A percentile compares a stretch with the other conserved stretches of the same genome.
phyloP scores from a whole-genome alignment of 108 stramenopile species.

The Pseudonitzschia multiseries region DNA sequence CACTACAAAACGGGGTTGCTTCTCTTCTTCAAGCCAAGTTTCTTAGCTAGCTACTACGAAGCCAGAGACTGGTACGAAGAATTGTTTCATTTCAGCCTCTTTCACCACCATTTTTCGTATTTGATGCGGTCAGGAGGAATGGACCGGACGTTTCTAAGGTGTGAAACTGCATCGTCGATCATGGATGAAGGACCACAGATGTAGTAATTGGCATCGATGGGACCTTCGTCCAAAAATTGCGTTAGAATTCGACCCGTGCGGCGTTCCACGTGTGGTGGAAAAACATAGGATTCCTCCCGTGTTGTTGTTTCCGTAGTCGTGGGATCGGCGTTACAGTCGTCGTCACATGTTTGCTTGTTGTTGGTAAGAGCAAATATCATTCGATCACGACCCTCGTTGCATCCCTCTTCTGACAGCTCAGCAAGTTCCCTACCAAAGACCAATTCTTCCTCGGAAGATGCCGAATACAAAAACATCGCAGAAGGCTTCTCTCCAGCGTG shows the following conservation, averaged over 20 bases:
- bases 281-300: too few species aligned
- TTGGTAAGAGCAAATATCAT: conserved; percentile 30
- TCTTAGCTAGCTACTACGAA: too few species aligned
- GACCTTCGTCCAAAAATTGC: conserved; percentile 18
- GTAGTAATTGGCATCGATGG: conserved; percentile 22
- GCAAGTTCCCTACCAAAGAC: conserved; percentile 33
- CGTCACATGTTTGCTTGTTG: neutral
- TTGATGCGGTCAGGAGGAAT: conserved; percentile 21
- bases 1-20: too few species aligned
- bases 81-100: too few species aligned
- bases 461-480: conserved; percentile 31
- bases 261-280: conserved; percentile 4
- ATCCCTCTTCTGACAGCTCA: conserved; percentile 8
- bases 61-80: too few species aligned
- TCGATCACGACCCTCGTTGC: neutral
- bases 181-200: conserved; percentile 33
- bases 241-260: conserved; percentile 18
- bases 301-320: too few species aligned
- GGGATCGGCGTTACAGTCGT: neutral
- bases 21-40: too few species aligned
- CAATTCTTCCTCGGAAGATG: conserved; percentile 22
- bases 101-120: conserved; percentile 40
- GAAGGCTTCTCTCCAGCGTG: neutral
- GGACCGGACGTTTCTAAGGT: neutral
- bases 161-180: conserved; percentile 27